phyloP scores from a whole-genome alignment of 2,329 filamentous ascomycete genomes.

The Epichloe hybrida region DNA sequence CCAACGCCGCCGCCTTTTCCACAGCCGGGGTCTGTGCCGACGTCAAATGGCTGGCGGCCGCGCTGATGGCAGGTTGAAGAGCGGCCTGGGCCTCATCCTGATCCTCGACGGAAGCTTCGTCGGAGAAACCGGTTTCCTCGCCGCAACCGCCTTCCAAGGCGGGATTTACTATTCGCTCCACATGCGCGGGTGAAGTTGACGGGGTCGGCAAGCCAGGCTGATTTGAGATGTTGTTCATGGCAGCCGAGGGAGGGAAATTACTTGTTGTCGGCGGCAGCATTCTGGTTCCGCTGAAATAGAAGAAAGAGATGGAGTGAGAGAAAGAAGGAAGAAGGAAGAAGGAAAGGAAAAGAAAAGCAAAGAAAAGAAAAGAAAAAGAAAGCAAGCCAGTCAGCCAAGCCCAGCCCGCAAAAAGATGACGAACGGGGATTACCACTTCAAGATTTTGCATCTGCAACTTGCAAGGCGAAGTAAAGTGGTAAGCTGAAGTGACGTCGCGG shows the following conservation, averaged over 20 bases:
- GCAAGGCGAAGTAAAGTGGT: neutral
- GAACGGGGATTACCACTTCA: neutral
- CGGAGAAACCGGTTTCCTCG: slow-evolving; percentile 6
- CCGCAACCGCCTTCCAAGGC: slow-evolving; percentile 5
- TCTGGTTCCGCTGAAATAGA: too few relatives aligned
- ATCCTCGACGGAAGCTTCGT: slow-evolving; percentile 21
- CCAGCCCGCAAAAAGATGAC: neutral
- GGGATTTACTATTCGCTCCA: neutral
- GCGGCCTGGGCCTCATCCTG: slow-evolving; percentile 46
- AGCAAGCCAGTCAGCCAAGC: neutral
- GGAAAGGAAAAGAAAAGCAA: neutral
- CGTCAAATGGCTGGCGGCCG: slow-evolving; percentile 40
- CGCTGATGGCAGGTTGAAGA: slow-evolving; percentile 45
- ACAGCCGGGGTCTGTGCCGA: slow-evolving; percentile 40
- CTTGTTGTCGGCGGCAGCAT: too few relatives aligned
- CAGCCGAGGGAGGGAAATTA: neutral
- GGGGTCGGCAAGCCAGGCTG: neutral
- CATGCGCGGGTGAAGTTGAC: neutral
- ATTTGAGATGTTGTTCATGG: neutral
- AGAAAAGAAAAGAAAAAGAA: neutral
- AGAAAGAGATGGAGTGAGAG: neutral
- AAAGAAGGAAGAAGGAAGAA: neutral
- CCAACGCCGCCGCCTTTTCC: slow-evolving; percentile 44
- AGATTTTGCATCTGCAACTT: neutral
- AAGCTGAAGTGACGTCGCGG: neutral